Evolutionary conservation across 306 rosid species (phyloP), one percentile per base, ranked within the genome.

Genomic region (Gastrolobium villosum): DNA sequence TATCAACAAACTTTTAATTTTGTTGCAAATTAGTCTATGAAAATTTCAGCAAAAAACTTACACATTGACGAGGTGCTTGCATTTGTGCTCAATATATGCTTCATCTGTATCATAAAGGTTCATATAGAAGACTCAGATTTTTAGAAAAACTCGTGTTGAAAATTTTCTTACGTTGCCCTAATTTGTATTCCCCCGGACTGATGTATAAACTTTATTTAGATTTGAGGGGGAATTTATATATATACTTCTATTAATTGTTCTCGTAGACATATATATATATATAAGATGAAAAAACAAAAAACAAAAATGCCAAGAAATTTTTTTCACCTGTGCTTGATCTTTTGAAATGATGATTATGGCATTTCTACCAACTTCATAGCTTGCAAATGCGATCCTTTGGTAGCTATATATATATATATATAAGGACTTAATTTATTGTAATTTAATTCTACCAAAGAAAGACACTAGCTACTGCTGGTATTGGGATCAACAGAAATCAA

Each of bases 251-350:
- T 20, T 15, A 55, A 35, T 32, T 50, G 13, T 50, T 70, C 15
- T 53, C 37, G 31, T 35, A 36, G 32, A 50, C 9, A 20, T 20
- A 20, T 20, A 54, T 56, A n/a, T n/a, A n/a, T 7, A 54, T 56
- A 55, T 0, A 49, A 41, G 15, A 40, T n/a, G n/a, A 46, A 15
- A 66, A 44, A 30, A 32, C 10, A 14, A 3, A 40, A 77, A 52
- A n/a, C n/a, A 54, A 26, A 3, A 2, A 65, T 20, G 26, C 20
- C 26, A 20, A 34, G 53, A 70, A 69, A 49, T 8, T 69, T 48
- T 8, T 69, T 48, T 77, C 59, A 77, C 75, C 77, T 76, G 64
- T 60, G 52, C 77, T 60, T 39, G 77, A 49, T 15, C 26, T 20
- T 61, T 49, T 79, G 77, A 69, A 78, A 28, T 40, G 52, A 41